A percentile compares a stretch with the other conserved stretches of the same genome.
These are phyloP conservation scores for Reticulascus tulasneorum DNA, from an alignment of 2,329 filamentous ascomycete species.

Conservation along the genomic window DNA sequence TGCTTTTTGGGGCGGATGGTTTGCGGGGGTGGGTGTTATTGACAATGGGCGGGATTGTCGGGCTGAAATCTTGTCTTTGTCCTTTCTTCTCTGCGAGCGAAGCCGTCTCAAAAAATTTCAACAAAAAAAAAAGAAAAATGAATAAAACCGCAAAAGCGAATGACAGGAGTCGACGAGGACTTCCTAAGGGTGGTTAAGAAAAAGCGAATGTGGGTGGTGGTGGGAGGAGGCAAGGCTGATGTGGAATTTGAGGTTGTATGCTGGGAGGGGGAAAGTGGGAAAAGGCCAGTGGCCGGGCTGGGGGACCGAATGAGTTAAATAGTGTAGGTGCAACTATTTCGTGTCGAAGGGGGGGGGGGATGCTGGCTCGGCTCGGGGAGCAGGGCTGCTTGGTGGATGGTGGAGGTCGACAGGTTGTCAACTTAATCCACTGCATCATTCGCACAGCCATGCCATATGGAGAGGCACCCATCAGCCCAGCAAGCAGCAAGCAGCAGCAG, in stretches of 20 bases:
- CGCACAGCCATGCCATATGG: too few relatives aligned
- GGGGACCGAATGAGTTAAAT: slow-evolving; percentile 20
- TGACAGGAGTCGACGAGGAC: slow-evolving; percentile 73
- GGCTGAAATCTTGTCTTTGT: too few relatives aligned
- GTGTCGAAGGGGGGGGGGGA: too few relatives aligned
- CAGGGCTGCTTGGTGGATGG: too few relatives aligned
- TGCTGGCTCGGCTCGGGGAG: too few relatives aligned
- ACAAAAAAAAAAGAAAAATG: slow-evolving; percentile 37
- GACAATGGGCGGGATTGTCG: slow-evolving; percentile 1
- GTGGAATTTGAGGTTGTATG: slow-evolving; percentile 19
- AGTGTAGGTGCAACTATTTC: too few relatives aligned
- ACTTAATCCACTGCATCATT: too few relatives aligned
- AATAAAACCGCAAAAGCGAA: slow-evolving; percentile 59
- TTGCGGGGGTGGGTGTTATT: not conserved
- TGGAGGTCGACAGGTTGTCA: too few relatives aligned
- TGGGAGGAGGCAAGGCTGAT: slow-evolving; percentile 14
- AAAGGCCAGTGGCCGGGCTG: slow-evolving; percentile 33
- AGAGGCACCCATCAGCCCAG: too few relatives aligned
- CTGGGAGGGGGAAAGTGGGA: slow-evolving; percentile 25
- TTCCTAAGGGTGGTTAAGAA: slow-evolving; percentile 51
- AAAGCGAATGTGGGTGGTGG: slow-evolving; percentile 44
- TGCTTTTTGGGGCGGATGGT: not conserved
- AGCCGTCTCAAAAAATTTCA: too few relatives aligned
- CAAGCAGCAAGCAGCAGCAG: too few relatives aligned
- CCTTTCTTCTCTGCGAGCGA: not conserved